A percentile compares a stretch with the other conserved stretches of the same genome.
Evolutionary conservation across 257 asterid genomes (phyloP).

Genomic region (Phtheirospermum japonicum): DNA sequence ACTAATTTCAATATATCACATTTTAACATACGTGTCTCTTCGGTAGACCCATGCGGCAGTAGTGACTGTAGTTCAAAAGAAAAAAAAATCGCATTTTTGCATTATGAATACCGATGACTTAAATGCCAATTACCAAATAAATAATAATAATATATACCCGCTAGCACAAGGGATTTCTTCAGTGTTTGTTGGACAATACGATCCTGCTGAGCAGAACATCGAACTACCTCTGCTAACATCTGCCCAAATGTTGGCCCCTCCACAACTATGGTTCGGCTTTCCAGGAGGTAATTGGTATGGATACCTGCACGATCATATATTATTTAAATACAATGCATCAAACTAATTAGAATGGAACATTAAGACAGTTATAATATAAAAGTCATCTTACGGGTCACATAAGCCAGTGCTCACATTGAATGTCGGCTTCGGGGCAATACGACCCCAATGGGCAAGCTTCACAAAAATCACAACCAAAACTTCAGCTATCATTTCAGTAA

Average conservation of each 20-base stretch:
- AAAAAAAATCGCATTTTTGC: constrained; percentile 3
- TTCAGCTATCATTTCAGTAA: no score
- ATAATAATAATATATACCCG: constrained; percentile 52
- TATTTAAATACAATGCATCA: constrained; percentile 11
- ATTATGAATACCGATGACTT: neutral
- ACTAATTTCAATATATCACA: no score
- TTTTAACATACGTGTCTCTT: constrained; percentile 42
- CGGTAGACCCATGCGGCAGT: constrained; percentile 65
- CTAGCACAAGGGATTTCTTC: constrained; percentile 57
- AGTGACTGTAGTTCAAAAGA: constrained; percentile 48
- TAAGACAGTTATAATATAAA: constrained; percentile 3
- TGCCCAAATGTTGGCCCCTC: constrained; percentile 94
- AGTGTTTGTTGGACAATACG: constrained; percentile 72
- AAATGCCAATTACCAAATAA: neutral
- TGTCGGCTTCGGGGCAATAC: constrained; percentile 70
- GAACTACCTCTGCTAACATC: no score
- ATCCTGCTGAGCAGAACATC: constrained; percentile 90
- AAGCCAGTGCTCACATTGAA: constrained; percentile 59
- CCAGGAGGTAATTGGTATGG: constrained; percentile 70
- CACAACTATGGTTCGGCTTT: constrained; percentile 63
- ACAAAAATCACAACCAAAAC: no score
- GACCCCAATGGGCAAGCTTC: constrained; percentile 97
- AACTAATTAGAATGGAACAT: constrained; percentile 4
- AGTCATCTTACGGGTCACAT: constrained; percentile 85
- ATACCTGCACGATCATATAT: constrained; percentile 48